Conservation (phyloP, 2,329 filamentous ascomycete genomes). For the Rutstroemia sp. region DNA sequence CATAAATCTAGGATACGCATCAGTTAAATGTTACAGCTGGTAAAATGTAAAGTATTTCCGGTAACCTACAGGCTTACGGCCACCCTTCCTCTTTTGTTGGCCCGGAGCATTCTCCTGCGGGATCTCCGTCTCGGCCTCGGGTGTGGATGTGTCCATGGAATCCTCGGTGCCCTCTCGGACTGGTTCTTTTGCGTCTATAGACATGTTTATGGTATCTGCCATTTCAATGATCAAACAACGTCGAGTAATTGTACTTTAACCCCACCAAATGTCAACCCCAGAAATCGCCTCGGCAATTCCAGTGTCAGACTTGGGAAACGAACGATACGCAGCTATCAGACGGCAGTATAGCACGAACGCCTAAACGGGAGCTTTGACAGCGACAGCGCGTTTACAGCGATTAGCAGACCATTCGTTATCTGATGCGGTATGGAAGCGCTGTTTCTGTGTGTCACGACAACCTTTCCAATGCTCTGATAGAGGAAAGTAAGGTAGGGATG, state of each 20-base stretch:
- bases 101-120: conserved; percentile 42
- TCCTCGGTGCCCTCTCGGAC: conserved; percentile 54
- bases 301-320: neutral
- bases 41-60: conserved; percentile 1
- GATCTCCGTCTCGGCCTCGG: conserved; percentile 43
- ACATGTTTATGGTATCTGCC: conserved; percentile 42
- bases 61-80: conserved; percentile 81
- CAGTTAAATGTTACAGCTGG: conserved; percentile 12
- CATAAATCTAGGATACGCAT: conserved; percentile 68
- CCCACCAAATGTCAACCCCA: conserved; percentile 6
- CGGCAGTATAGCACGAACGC: conserved; percentile 4
- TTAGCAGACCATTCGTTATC: conserved; percentile 8
- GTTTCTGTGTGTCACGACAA: conserved; percentile 5
- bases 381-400: conserved; percentile 2
- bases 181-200: conserved; percentile 53
- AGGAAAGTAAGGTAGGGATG: conserved; percentile 7
- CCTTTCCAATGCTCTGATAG: neutral
- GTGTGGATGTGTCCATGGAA: conserved; percentile 46
- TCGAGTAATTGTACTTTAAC: neutral
- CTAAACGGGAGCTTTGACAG: conserved; percentile 7
- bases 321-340: neutral
- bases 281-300: conserved; percentile 7
- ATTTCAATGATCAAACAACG: conserved; percentile 2
- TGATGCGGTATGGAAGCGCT: conserved; percentile 4
- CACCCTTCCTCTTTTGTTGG: conserved; percentile 90